Evolutionary conservation across 495 filamentous ascomycete genomes (phyloP), one percentile per base, ranked within the genome.

Genomic region (Aspergillus cristatus): DNA sequence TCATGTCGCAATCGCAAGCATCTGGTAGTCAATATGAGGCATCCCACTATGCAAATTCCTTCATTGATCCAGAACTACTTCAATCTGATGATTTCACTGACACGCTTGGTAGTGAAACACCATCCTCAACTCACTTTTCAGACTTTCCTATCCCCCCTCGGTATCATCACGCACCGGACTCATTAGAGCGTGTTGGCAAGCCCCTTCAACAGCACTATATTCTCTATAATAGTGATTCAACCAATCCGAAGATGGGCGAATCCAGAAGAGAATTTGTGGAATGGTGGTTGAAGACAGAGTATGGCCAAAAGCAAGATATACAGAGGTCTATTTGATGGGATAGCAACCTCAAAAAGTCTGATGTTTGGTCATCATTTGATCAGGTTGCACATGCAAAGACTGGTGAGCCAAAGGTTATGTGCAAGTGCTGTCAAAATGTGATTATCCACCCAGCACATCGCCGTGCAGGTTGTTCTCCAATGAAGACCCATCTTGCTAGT

Each of bases 401-500:
- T 15, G 37, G 38, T 14, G 38, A 41, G 43, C 20, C 38, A 14
- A 46, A 40, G 34, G 34, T 46, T 29, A 46, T 46, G 16, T 46
- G 22, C 18, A 32, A 13, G 26, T 17, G 1, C 1, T 48, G 16
- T 29, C 15, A 34, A 7, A 22, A 36, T 13, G 13, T 20, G n/a
- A 12, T 47, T 6, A 16, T 13, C 15, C 35, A 47, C 38, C 44
- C 15, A 8, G 8, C 37, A 4, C 4, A 8, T 11, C 18, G 3
- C 24, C 3, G 15, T 6, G 20, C 14, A 5, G 18, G 34, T 5
- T 22, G 16, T 22, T 22, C 18, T 24, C 24, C 34, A 1, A 36
- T 36, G 18, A 36, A 36, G 5, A 8, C 4, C 16, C 18, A 36
- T 22, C 24, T 36, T 24, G 7, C 1, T 6, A 10, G 24, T 22